Percentiles rank a stretch among this genome's conserved stretches.
Evolutionary conservation across 1,284 basidiomycete species (phyloP).

Genomic region (Termitomyces sp.): DNA sequence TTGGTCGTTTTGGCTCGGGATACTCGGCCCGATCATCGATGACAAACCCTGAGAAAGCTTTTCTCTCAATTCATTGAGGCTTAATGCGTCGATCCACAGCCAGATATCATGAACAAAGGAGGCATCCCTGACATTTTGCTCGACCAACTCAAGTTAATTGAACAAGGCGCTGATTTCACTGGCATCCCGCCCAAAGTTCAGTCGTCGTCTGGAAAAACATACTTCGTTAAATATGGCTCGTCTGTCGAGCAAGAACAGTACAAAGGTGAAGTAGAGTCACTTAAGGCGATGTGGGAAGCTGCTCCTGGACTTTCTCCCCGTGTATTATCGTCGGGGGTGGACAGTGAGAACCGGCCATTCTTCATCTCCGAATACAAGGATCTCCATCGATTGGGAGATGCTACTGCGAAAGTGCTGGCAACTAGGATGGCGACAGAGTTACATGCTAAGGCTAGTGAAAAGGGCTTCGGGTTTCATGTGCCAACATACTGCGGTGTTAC

Average conservation of each 20-base stretch:
- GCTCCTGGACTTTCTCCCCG: conserved; percentile 66
- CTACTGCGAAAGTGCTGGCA: conserved; percentile 50
- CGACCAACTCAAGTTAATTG: conserved; percentile 41
- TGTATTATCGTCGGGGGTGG: conserved; percentile 49
- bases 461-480: conserved; percentile 70
- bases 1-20: too few relatives aligned
- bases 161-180: conserved; percentile 43
- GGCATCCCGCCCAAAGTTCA: conserved; percentile 42
- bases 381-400: conserved; percentile 40
- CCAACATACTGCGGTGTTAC: conserved; percentile 82
- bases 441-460: conserved; percentile 47
- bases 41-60: not conserved
- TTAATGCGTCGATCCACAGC: not conserved
- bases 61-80: too few relatives aligned
- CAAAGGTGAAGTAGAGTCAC: conserved; percentile 66
- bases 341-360: conserved; percentile 47
- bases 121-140: conserved; percentile 30
- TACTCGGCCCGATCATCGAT: not conserved
- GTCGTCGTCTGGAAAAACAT: conserved; percentile 55
- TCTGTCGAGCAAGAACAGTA: conserved; percentile 57
- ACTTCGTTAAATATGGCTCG: conserved; percentile 58
- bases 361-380: conserved; percentile 77
- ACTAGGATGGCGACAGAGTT: conserved; percentile 61
- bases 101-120: conserved; percentile 4
- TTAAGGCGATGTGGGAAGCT: conserved; percentile 57